Evolutionary conservation across 2,329 filamentous ascomycete genomes (phyloP).

Genomic region (Aspergillus tubingensis): DNA sequence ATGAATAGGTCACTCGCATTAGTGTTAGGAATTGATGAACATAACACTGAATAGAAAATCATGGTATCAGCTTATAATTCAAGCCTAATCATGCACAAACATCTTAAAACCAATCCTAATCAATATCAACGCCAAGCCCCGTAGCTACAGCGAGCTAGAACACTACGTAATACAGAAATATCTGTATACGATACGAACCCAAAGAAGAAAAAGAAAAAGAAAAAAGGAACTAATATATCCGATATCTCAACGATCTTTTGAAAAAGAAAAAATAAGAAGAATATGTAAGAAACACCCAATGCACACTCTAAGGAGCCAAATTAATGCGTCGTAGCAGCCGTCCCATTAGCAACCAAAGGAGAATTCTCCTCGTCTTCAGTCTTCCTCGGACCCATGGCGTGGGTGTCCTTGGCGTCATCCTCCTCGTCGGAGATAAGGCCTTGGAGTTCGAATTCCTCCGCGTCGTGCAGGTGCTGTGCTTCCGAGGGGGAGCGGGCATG

Average conservation of each 20-base stretch:
- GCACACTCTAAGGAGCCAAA: too few relatives aligned
- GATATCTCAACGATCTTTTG: too few relatives aligned
- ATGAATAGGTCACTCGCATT: background rate
- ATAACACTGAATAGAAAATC: too few relatives aligned
- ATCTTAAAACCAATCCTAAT: too few relatives aligned
- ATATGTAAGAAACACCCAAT: background rate
- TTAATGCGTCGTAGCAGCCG: background rate
- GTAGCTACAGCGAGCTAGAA: too few relatives aligned
- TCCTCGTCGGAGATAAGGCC: constrained; percentile 89
- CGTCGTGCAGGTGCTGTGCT: constrained; percentile 67
- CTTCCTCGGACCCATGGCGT: constrained; percentile 31
- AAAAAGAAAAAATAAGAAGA: background rate
- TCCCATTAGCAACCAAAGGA: constrained; percentile 23
- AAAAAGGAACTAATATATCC: too few relatives aligned
- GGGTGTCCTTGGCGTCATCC: constrained; percentile 48
- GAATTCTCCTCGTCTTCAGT: constrained; percentile 33
- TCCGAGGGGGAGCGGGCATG: constrained; percentile 43
- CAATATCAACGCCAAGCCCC: too few relatives aligned
- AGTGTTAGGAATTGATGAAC: background rate
- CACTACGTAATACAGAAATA: background rate
- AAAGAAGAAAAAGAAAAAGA: too few relatives aligned
- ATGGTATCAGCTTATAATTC: too few relatives aligned
- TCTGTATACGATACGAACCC: background rate
- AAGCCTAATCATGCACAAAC: too few relatives aligned
- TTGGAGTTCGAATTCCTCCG: constrained; percentile 90